Evolutionary conservation across 1,284 basidiomycete species (phyloP), one percentile per base, ranked within the genome.

Genomic region (Ceratobasidium sp.): DNA sequence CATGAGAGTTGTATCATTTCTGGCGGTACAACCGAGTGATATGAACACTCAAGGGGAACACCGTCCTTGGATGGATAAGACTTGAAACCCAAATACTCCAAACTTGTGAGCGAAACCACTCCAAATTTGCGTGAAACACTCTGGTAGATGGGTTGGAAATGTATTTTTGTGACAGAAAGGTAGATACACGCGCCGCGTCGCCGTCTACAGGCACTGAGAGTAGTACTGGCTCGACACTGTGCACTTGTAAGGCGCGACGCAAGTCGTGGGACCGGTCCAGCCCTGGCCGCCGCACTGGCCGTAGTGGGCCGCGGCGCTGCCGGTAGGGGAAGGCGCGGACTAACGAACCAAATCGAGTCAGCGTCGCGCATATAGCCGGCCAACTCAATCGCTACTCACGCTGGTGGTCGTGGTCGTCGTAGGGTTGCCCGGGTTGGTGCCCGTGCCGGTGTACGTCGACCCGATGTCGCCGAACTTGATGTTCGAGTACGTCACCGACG

Each of bases 211-310:
- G 33, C 33, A 33, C 33, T 33, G 33, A 33, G 33, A 33, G 33
- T 33, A 33, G 33, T 33, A 33, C 33, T 33, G 33, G 33, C 33
- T 33, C 33, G 33, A 33, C 57, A 33, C 38, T 7, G 59, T 77
- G 74, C 79, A 80, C 2, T 23, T 73, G 61, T 54, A 78, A 38
- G 74, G 68, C 42, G 66, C 33, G 2, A 74, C 78, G 78, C 79
- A 80, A 13, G 59, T 77, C 54, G 78, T 79, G 26, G 80, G 77
- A 42, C 80, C 80, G 17, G 71, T 77, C 28, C 65, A 80, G 38
- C 77, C 77, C 20, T 44, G 69, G 33, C 78, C 79, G 38, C 71
- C 79, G 59, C 75, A 74, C 59, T 74, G 64, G 33, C 23, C 70
- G 20, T 33, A 74, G 70, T 74, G 70, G 33, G 70, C 44, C 23